phyloP scores from a whole-genome alignment of 164 flowering plant genomes.

The Magnolia officinalis region DNA sequence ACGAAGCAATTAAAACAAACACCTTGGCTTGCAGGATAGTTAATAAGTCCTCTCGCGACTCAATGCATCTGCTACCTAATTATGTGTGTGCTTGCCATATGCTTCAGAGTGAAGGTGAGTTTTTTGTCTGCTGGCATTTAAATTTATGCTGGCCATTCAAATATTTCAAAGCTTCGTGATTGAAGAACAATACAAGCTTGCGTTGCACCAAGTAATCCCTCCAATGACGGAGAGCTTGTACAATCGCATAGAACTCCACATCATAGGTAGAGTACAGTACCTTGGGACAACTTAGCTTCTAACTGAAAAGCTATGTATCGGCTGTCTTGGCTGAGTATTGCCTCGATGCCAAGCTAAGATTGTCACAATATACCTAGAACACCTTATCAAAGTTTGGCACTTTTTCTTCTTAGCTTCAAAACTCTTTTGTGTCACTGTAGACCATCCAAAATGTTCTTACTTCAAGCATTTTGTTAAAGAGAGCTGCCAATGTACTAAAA shows the following conservation, averaged over 20 bases:
- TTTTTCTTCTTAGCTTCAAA: too few species aligned
- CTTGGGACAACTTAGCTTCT: not conserved
- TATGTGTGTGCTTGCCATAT: not conserved
- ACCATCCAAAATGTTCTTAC: not conserved
- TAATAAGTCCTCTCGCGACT: not conserved
- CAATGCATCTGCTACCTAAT: not conserved
- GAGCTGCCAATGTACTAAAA: not conserved
- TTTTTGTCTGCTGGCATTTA: not conserved
- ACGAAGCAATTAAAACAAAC: not conserved
- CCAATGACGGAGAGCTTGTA: slow-evolving; percentile 6
- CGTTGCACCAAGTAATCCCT: slow-evolving; percentile 1
- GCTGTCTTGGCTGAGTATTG: not conserved
- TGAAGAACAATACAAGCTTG: not conserved
- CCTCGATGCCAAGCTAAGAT: not conserved
- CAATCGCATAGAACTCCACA: not conserved
- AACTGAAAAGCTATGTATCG: not conserved
- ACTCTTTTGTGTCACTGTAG: not conserved
- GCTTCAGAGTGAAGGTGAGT: not conserved
- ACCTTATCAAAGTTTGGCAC: not conserved
- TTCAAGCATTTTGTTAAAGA: not conserved
- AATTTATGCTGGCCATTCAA: not conserved
- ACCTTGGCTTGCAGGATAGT: not conserved
- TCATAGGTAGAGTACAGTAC: not conserved
- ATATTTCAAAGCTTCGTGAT: not conserved
- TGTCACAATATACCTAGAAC: not conserved